Conservation (phyloP, 345 rosid species). For the Aethionema arabicum region DNA sequence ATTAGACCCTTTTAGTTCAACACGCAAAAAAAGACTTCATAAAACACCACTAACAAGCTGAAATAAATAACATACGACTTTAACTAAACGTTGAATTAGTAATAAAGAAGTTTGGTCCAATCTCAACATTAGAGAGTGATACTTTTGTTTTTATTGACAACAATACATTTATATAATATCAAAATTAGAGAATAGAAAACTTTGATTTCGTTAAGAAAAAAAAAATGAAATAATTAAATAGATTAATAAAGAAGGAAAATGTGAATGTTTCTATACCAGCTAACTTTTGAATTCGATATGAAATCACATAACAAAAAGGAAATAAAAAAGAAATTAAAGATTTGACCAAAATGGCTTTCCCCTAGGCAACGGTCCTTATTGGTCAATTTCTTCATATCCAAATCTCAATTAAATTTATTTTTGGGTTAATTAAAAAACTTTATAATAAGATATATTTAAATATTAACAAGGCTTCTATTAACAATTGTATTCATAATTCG, state of each 20-base stretch:
- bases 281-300: background rate
- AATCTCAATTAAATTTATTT: background rate
- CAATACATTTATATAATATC: background rate
- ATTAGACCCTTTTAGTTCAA: too few species aligned
- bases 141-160: background rate
- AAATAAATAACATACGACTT: conserved; percentile 1
- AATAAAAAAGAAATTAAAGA: background rate
- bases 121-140: conserved; percentile 4
- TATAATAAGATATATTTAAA: background rate
- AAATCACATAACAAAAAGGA: background rate
- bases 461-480: conserved; percentile 27
- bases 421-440: conserved; percentile 1
- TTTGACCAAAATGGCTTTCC: conserved; percentile 4
- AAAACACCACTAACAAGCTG: background rate
- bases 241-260: background rate
- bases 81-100: conserved; percentile 23
- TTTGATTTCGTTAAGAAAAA: background rate
- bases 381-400: conserved; percentile 12
- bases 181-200: conserved; percentile 1
- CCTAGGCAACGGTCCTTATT: background rate
- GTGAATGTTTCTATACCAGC: background rate
- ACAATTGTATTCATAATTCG: conserved; percentile 31
- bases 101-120: conserved; percentile 20
- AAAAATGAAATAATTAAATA: background rate
- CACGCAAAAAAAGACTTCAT: background rate